These are phyloP conservation scores for Wallacemonas collosoma DNA, from an alignment of 208 protist genomes.

Conservation along the genomic window DNA sequence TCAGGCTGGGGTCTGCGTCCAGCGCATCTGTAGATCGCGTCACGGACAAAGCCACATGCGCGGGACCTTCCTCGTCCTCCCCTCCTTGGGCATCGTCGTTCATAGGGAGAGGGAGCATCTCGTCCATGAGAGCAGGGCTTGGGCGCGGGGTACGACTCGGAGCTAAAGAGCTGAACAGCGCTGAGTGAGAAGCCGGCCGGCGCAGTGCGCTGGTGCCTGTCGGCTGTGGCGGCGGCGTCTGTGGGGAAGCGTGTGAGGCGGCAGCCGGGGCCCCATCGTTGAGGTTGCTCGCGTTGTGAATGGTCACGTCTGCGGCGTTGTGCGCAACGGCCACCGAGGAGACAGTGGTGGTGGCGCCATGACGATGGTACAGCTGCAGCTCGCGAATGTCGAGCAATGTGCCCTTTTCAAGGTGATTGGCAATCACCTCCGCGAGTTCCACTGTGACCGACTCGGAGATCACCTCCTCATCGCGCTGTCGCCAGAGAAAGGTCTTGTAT, in stretches of 20 bases:
- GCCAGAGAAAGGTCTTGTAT: constrained; percentile 71
- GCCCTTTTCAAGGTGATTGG: constrained; percentile 35
- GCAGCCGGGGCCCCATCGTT: too few species aligned
- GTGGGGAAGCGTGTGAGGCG: too few species aligned
- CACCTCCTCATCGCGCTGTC: constrained; percentile 66
- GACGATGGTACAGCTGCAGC: constrained; percentile 46
- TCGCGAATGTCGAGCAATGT: constrained; percentile 46
- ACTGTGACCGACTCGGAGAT: constrained; percentile 73
- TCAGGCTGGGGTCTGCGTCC: constrained; percentile 2
- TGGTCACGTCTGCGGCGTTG: too few species aligned
- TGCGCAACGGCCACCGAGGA: too few species aligned
- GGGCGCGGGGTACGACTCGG: constrained; percentile 6
- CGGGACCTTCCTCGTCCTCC: background rate
- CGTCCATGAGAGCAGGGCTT: background rate
- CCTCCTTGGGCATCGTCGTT: background rate
- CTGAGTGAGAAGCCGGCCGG: background rate
- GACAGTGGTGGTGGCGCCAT: background rate
- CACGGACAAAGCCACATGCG: background rate
- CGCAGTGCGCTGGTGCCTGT: background rate
- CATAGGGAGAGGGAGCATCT: constrained; percentile 8
- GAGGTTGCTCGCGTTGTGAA: too few species aligned
- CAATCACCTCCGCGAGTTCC: constrained; percentile 34
- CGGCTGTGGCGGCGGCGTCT: too few species aligned
- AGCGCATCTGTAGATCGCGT: constrained; percentile 8
- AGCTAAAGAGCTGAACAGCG: background rate